Base-by-base conservation (phyloP, 805 yeast species). In the Starmerella bombicola region DNA sequence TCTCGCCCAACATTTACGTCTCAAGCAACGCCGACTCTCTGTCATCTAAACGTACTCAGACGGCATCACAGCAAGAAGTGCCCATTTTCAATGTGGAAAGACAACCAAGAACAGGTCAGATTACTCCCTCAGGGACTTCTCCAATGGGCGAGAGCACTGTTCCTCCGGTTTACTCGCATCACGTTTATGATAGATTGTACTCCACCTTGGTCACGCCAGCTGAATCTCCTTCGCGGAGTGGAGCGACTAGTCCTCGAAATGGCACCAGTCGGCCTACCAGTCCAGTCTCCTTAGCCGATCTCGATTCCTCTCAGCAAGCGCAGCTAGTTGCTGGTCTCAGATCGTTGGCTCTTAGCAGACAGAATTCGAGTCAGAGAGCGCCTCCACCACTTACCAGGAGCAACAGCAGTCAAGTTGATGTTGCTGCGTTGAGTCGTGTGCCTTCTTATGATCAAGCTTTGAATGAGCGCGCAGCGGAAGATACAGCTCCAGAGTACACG, bases 361-460 rank as follows among this genome's bases (percentile, higher is more conserved):
- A 54, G 35, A 44, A 46, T 42, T 35, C 46, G 10, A 37, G 25
- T 35, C 41, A 31, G 13, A 30, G 0, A 52, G 61, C 9, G 76
- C 63, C 40, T 65, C 13, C 70, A 68, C 13, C 13, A 24, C 38
- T 76, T 84, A 1, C 69, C 62, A 26, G 49, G 52, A 13, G 32
- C 17, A 31, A 30, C 26, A 61, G 62, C 23, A 35, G 44, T 40
- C 53, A 21, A 31, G 51, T 40, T 33, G 69, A 70, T 43, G 45
- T 67, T 2, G 57, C 58, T 5, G 59, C 65, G 2, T 49, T 83
- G 48, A 75, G 80, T 17, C 64, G 74, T 36, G 95, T 88, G 5
- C 97, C 97, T 0, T 76, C 94, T 0, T 88, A 88, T 59, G 70
- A 69, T 6, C 77, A 80, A 24, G 96, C 97, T 0, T 60, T 85